These are phyloP conservation scores for Iris pallida DNA, from an alignment of 116 monocot species.

Conservation along the genomic window DNA sequence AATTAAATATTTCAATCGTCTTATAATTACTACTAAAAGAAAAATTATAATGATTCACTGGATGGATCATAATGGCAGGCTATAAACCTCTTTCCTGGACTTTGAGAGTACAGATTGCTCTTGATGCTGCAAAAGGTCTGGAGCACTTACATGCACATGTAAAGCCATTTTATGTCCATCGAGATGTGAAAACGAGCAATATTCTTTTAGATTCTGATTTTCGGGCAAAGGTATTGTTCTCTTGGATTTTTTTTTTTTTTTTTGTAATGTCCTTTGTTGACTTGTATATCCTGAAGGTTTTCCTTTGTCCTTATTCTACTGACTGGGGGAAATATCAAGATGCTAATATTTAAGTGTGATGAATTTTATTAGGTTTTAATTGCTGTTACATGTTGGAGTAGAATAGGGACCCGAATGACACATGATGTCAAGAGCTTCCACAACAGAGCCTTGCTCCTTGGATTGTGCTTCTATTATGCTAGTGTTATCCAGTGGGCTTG, in stretches of 20 bases:
- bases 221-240: slow-evolving; percentile 15
- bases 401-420: no score
- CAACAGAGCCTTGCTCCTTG: no score
- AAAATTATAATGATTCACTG: neutral
- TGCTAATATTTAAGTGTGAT: no score
- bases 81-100: slow-evolving; percentile 20
- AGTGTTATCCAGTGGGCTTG: no score
- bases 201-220: slow-evolving; percentile 26
- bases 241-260: neutral
- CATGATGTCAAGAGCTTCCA: no score
- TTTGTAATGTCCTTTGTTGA: neutral
- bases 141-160: slow-evolving; percentile 20
- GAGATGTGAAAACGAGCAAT: slow-evolving; percentile 31
- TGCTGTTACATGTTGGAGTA: no score
- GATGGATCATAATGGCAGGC: slow-evolving; percentile 6
- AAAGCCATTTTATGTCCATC: slow-evolving; percentile 22
- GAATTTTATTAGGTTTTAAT: no score
- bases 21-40: neutral
- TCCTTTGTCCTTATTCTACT: no score
- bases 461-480: no score
- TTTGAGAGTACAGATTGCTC: slow-evolving; percentile 16
- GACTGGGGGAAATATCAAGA: no score
- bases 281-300: no score
- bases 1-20: no score
- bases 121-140: slow-evolving; percentile 25